Evolutionary conservation across 2,329 filamentous ascomycete species (phyloP).

Genomic region (Fusarium sp.): DNA sequence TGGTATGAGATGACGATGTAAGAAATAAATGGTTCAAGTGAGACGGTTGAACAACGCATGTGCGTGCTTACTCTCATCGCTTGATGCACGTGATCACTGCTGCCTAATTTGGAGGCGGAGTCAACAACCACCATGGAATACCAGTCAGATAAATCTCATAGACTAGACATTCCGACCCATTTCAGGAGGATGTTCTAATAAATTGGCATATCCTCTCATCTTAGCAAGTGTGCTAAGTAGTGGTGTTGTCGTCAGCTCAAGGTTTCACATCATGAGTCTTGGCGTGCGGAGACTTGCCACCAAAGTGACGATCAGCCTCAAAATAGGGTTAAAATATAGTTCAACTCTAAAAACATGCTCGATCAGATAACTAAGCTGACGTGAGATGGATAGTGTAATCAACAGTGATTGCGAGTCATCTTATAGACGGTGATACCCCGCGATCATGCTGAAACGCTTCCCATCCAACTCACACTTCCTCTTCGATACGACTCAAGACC

Average conservation of each 20-base stretch:
- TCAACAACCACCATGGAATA: not conserved
- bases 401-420: too few relatives aligned
- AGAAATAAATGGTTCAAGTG: not conserved
- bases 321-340: not conserved
- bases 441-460: not conserved
- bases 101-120: not conserved
- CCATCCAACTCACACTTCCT: not conserved
- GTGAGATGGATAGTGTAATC: not conserved
- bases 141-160: not conserved
- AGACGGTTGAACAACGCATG: not conserved
- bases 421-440: not conserved
- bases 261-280: not conserved
- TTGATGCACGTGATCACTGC: not conserved
- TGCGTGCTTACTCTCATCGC: not conserved
- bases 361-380: not conserved
- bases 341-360: not conserved
- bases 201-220: not conserved
- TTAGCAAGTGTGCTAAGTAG: not conserved
- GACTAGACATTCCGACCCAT: not conserved
- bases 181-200: not conserved
- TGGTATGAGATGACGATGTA: not conserved
- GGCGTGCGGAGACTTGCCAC: not conserved
- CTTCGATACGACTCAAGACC: not conserved
- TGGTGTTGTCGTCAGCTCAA: not conserved
- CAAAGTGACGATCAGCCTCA: not conserved